These are phyloP conservation scores for Xylaria telfairii DNA, from an alignment of 495 filamentous ascomycete genomes.

Conservation along the genomic window DNA sequence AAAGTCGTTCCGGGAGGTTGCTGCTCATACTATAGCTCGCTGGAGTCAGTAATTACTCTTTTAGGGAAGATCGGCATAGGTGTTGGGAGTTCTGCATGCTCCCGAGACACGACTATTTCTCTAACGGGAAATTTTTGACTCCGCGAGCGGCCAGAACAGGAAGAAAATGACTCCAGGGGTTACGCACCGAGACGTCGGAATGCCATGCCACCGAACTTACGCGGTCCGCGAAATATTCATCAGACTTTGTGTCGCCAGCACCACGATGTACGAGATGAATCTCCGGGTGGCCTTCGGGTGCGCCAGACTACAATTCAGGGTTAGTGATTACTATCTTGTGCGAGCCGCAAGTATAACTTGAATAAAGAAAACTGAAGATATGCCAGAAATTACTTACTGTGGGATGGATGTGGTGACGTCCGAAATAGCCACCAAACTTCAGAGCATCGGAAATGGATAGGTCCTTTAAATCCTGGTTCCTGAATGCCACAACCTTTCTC, in stretches of 20 bases:
- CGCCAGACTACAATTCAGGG: slow-evolving; percentile 54
- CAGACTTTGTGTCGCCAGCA: slow-evolving; percentile 63
- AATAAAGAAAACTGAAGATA: not conserved
- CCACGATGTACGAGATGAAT: slow-evolving; percentile 81
- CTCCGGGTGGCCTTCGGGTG: slow-evolving; percentile 73
- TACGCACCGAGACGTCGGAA: slow-evolving; percentile 81
- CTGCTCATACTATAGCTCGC: slow-evolving; percentile 77
- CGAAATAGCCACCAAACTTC: slow-evolving; percentile 79
- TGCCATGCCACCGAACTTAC: slow-evolving; percentile 80
- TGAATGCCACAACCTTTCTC: slow-evolving; percentile 81
- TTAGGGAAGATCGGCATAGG: no score
- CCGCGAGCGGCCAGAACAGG: no score
- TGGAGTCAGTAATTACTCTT: no score
- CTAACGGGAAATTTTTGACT: no score
- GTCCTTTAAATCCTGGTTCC: slow-evolving; percentile 78
- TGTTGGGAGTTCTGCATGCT: no score
- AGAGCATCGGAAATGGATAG: slow-evolving; percentile 73
- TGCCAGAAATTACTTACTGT: slow-evolving; percentile 43
- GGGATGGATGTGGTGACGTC: slow-evolving; percentile 83
- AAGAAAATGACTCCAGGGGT: no score
- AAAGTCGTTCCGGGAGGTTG: slow-evolving; percentile 89
- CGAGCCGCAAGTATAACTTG: not conserved
- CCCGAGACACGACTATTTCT: no score
- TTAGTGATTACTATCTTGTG: not conserved
- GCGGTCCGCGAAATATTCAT: slow-evolving; percentile 66